Conservation (phyloP, 192 early-diverging fungal species). For the Podila epicladia region DNA sequence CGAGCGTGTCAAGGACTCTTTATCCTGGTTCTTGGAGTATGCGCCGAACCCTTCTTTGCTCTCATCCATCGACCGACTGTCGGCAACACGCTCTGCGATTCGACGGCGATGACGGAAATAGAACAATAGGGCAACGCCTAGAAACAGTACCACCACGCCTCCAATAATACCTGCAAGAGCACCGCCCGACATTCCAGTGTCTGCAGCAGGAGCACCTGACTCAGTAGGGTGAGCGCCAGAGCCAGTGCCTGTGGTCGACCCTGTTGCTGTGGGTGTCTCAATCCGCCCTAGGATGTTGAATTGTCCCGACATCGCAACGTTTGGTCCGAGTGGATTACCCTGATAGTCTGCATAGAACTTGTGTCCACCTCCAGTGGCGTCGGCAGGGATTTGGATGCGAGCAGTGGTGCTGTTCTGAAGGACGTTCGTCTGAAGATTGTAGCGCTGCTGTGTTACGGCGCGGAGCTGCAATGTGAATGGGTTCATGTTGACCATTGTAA, state of each 20-base stretch:
- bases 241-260: neutral
- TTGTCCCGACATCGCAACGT: constrained; percentile 1
- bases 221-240: neutral
- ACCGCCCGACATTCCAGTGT: constrained; percentile 15
- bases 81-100: constrained; percentile 1
- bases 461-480: constrained; percentile 11
- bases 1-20: constrained; percentile 28
- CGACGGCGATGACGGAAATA: constrained; percentile 36
- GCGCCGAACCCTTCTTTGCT: constrained; percentile 16
- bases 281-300: constrained; percentile 8
- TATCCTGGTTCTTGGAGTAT: constrained; percentile 21
- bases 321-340: neutral
- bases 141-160: constrained; percentile 12
- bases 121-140: constrained; percentile 17
- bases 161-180: constrained; percentile 24
- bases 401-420: neutral
- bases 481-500: neutral
- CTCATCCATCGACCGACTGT: constrained; percentile 11
- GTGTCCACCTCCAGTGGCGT: constrained; percentile 39
- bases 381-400: constrained; percentile 2
- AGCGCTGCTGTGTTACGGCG: constrained; percentile 16
- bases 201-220: neutral
- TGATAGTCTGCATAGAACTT: constrained; percentile 31
- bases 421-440: constrained; percentile 5
- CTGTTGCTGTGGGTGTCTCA: constrained; percentile 1